These are phyloP conservation scores for Paramecium pentaurelia DNA, from an alignment of 73 alveolate species.

Conservation along the genomic window DNA sequence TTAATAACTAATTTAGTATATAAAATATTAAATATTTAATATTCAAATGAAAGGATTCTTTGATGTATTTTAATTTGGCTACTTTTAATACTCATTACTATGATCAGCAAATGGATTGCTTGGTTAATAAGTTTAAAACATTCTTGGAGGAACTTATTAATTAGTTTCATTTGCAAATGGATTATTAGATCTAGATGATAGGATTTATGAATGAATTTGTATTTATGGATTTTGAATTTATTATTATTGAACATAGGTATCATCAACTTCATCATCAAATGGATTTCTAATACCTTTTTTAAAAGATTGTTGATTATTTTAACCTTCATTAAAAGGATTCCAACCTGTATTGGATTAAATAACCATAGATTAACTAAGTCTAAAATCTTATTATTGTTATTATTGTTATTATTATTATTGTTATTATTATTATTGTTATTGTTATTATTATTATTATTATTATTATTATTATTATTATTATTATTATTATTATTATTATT, in stretches of 20 bases:
- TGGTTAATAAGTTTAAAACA: background rate
- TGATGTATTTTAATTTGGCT: background rate
- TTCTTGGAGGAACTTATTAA: background rate
- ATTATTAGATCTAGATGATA: background rate
- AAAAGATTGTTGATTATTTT: background rate
- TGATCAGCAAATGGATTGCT: background rate
- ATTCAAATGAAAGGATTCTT: conserved; percentile 33
- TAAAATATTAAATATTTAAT: background rate
- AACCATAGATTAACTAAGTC: background rate
- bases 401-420: background rate
- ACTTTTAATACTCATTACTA: background rate
- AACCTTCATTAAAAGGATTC: background rate
- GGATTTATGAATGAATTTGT: background rate
- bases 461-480: background rate
- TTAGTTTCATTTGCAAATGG: background rate
- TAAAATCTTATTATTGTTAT: background rate
- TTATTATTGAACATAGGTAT: background rate
- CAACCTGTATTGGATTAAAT: background rate
- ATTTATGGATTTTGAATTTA: background rate
- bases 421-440: background rate
- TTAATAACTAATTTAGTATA: background rate
- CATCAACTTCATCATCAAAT: background rate
- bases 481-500: background rate
- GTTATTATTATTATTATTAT: background rate
- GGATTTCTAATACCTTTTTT: background rate